Percentiles rank a stretch among this genome's conserved stretches.
phyloP scores from a whole-genome alignment of 192 early-diverging fungal genomes.

The Podila horticola region DNA sequence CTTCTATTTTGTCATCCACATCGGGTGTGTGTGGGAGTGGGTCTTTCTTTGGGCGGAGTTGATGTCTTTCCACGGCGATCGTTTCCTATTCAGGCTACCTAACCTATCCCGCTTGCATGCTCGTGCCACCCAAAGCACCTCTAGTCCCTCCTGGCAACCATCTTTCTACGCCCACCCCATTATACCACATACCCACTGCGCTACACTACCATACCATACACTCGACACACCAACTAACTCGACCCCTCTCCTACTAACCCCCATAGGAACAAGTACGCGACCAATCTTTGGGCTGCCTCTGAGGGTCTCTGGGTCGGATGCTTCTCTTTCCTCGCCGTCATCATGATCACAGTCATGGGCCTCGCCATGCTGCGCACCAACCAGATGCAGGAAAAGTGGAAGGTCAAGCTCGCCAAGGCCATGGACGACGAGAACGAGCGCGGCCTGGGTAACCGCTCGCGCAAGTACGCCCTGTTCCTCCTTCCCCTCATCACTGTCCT shows the following conservation, averaged over 20 bases:
- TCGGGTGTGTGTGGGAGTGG: background rate
- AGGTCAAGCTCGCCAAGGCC: constrained; percentile 63
- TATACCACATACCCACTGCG: too few species aligned
- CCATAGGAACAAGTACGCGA: constrained; percentile 35
- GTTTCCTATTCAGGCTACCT: constrained; percentile 5
- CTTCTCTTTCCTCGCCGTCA: constrained; percentile 78
- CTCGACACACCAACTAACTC: background rate
- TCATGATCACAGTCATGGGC: constrained; percentile 87
- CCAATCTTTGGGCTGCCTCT: constrained; percentile 24
- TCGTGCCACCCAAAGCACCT: too few species aligned
- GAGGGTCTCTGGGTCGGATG: constrained; percentile 72
- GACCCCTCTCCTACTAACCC: background rate
- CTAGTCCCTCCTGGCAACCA: too few species aligned
- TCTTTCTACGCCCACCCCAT: too few species aligned
- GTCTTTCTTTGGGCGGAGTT: background rate
- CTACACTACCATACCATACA: too few species aligned
- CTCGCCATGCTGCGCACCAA: constrained; percentile 81
- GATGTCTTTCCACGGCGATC: background rate
- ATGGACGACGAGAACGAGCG: constrained; percentile 53
- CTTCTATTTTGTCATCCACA: background rate
- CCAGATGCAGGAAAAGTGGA: constrained; percentile 83
- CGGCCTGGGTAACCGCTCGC: constrained; percentile 22
- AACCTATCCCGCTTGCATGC: background rate
- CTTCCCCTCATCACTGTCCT: constrained; percentile 87
- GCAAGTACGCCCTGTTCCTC: constrained; percentile 79